Evolutionary conservation across 176 grass and related monocot species (phyloP), one percentile per base, ranked within the genome.

Genomic region (Themeda triandra): DNA sequence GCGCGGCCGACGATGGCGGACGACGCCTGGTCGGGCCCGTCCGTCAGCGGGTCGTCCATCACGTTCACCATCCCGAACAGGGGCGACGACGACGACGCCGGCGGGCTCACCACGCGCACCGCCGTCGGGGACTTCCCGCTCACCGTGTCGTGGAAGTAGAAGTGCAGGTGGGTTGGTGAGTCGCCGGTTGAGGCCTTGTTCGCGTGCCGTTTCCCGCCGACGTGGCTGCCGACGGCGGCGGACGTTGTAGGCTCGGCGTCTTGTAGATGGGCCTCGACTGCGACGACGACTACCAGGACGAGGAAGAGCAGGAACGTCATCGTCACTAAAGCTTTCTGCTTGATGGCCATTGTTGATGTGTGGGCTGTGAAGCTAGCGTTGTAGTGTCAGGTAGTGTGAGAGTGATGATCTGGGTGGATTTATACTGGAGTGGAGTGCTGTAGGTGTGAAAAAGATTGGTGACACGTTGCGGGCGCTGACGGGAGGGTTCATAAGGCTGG

Each of bases 101-200:
- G 63, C 27, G 91, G 84, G 1, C n/a, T 31, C 78, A 73, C 62
- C 8, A 92, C 80, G 0, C 48, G 36, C 72, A 91, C 76, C 15
- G 89, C 68, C 35, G 94, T 83, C 15, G 86, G 83, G 2, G 90
- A 91, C 29, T 79, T 71, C 19, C 91, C 91, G 67, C 89, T 89
- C 80, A 91, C 51, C 59, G 90, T 91, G 82, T 97, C 94, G 76
- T 97, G 94, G 85, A 97, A 94, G 89, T 62, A 97, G 87, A 97
- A 97, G 86, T 90, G 92, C 13, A 97, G 83, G 83, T 97, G 94
- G 2, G 85, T 92, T 10, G 59, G 23, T 0, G 46, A 1, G 0
- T 46, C 35, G 0, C 19, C 51, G 21, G 63, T 0, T 8, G 0
- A 6, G 72, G 46, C 42, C 8, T 45, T 48, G 3, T 17, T 21